Percentiles rank a stretch among this genome's conserved stretches.
These are phyloP conservation scores for Atkinsonella texensis DNA, from an alignment of 2,329 filamentous ascomycete species.

Conservation along the genomic window DNA sequence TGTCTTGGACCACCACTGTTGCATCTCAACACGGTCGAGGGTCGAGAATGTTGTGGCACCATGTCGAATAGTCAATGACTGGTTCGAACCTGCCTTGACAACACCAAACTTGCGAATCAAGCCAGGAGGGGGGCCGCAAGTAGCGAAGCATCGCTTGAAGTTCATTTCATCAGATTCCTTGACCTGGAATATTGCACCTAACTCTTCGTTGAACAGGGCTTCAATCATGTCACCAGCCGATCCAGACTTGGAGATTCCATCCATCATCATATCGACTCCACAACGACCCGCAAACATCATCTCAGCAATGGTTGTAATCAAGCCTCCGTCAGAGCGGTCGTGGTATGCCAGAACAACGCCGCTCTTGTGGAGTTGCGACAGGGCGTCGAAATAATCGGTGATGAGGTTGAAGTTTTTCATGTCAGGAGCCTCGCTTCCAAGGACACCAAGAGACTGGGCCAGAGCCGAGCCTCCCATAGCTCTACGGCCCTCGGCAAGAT, in stretches of 20 bases:
- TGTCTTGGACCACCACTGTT: slow-evolving; percentile 79
- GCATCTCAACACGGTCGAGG: slow-evolving; percentile 59
- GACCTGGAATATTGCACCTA: slow-evolving; percentile 93
- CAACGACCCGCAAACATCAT: slow-evolving; percentile 98
- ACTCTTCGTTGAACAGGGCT: slow-evolving; percentile 87
- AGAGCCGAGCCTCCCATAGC: slow-evolving; percentile 83
- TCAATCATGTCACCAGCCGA: slow-evolving; percentile 55
- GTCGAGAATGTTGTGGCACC: slow-evolving; percentile 56
- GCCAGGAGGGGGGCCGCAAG: slow-evolving; percentile 70
- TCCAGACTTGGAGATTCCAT: slow-evolving; percentile 54
- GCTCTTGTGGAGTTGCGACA: slow-evolving; percentile 50
- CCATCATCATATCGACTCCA: slow-evolving; percentile 74
- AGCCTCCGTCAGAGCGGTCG: slow-evolving; percentile 83
- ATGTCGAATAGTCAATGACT: slow-evolving; percentile 66
- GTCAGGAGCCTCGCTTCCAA: slow-evolving; percentile 78
- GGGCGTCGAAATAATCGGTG: slow-evolving; percentile 83
- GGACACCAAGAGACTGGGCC: slow-evolving; percentile 76
- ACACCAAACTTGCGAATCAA: slow-evolving; percentile 76
- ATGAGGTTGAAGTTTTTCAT: slow-evolving; percentile 71
- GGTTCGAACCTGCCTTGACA: slow-evolving; percentile 56
- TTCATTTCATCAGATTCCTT: slow-evolving; percentile 71
- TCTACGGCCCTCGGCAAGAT: slow-evolving; percentile 70
- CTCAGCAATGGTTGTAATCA: slow-evolving; percentile 82
- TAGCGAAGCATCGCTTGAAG: slow-evolving; percentile 85
- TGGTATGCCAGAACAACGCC: slow-evolving; percentile 78